Evolutionary conservation across 257 asterid genomes (phyloP).

Genomic region (Solanum piurae): DNA sequence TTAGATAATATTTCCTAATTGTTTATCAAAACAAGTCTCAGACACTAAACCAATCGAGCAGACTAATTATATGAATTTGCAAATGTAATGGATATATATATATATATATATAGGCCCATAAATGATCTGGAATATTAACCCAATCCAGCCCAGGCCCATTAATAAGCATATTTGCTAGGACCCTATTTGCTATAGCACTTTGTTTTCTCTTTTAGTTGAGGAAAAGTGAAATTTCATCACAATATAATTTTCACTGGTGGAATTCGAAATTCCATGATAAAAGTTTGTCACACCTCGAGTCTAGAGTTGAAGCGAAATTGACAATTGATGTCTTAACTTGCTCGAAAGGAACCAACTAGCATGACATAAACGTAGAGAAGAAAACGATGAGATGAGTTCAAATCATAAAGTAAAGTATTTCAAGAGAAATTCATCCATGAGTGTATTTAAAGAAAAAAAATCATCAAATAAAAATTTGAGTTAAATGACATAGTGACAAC

Average conservation of each 20-base stretch:
- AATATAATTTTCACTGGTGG: background rate
- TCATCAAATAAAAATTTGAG: too few relatives aligned
- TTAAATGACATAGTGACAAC: too few relatives aligned
- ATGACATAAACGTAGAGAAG: background rate
- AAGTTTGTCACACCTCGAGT: fast-evolving
- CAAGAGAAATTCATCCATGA: too few relatives aligned
- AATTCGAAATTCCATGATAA: background rate
- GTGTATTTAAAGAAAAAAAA: too few relatives aligned
- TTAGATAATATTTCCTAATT: too few relatives aligned
- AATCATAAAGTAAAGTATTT: too few relatives aligned
- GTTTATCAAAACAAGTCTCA: too few relatives aligned
- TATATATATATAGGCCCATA: background rate
- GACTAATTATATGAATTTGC: too few relatives aligned
- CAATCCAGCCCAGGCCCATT: background rate
- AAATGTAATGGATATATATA: too few relatives aligned
- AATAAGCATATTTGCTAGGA: background rate
- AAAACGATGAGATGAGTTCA: background rate
- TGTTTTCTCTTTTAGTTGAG: background rate
- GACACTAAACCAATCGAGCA: too few relatives aligned
- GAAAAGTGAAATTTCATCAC: background rate
- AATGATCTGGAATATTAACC: background rate
- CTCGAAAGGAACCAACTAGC: background rate
- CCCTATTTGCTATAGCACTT: background rate
- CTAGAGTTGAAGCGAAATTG: background rate
- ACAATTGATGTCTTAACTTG: background rate